Conservation (phyloP, 805 yeast species). For the Cyberlindnera samutprakarnensis region DNA sequence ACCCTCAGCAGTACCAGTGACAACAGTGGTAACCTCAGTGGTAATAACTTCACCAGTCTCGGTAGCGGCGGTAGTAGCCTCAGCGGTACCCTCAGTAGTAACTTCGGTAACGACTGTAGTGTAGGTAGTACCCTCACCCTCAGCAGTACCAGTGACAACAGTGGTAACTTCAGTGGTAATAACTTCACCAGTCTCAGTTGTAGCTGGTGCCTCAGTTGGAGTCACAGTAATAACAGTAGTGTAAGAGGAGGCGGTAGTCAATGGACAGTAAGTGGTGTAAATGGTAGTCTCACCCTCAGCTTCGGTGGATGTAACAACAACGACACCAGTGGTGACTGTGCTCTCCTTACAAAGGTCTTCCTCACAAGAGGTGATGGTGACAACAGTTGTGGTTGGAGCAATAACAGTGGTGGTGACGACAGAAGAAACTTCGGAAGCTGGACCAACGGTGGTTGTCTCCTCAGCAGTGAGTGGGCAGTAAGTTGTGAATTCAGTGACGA, state of each 20-base stretch:
- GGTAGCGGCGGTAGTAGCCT: not conserved
- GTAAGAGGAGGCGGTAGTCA: conserved; percentile 7
- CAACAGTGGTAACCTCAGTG: not conserved
- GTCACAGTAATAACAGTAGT: conserved; percentile 6
- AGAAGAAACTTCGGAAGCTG: conserved; percentile 4
- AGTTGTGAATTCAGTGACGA: conserved; percentile 15
- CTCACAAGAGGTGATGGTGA: conserved; percentile 8
- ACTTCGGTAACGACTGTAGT: conserved; percentile 4
- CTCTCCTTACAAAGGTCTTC: conserved; percentile 3
- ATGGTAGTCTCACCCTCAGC: conserved; percentile 2
- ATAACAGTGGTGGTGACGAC: conserved; percentile 2
- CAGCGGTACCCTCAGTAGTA: conserved; percentile 10
- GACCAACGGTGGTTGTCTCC: conserved; percentile 9
- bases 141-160: conserved; percentile 3
- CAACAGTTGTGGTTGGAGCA: conserved; percentile 11
- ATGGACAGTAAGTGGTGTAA: conserved; percentile 4
- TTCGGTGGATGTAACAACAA: conserved; percentile 9
- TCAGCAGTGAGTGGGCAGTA: conserved; percentile 18
- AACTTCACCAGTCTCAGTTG: conserved; percentile 12
- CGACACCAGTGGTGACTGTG: conserved; percentile 13
- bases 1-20: not conserved
- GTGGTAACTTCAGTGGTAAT: conserved; percentile 4
- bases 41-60: not conserved
- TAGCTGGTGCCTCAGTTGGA: conserved; percentile 1
- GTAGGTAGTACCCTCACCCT: conserved; percentile 1